Conservation (phyloP, 768 basidiomycete species). For the Megacollybia marginata region DNA sequence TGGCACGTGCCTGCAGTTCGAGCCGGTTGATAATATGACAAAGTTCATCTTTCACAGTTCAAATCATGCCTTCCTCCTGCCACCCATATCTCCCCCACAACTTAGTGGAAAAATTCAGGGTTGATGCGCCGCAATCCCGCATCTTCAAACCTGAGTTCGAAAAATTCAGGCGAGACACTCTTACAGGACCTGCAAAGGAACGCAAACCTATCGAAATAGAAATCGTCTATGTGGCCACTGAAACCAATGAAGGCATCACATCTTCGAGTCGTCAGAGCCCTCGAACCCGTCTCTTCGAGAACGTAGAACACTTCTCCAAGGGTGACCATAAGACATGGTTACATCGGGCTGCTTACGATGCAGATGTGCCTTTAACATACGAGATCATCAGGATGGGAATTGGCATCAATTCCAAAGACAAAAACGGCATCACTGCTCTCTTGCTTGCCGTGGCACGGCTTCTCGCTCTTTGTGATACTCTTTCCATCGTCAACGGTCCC, state of each 20-base stretch:
- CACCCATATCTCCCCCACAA: not conserved
- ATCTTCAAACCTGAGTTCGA: not conserved
- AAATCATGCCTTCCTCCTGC: not conserved
- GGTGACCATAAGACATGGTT: constrained; percentile 2
- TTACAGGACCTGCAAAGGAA: not conserved
- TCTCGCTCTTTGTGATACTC: not conserved
- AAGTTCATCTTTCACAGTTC: no score
- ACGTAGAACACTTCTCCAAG: no score
- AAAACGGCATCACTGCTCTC: constrained; percentile 5
- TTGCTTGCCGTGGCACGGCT: constrained; percentile 4
- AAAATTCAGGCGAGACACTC: not conserved
- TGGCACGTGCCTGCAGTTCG: no score
- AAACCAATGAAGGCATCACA: not conserved
- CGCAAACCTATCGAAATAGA: not conserved
- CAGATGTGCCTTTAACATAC: constrained; percentile 6
- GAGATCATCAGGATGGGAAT: constrained; percentile 6
- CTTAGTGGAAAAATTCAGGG: not conserved
- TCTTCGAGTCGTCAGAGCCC: not conserved
- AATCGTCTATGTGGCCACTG: not conserved
- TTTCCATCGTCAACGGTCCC: not conserved
- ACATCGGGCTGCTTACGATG: constrained; percentile 4
- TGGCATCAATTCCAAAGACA: constrained; percentile 1
- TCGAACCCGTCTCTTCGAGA: not conserved
- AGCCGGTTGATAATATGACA: no score
- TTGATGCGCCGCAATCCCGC: not conserved